Evolutionary conservation across 108 stramenopile species (phyloP).

Genomic region (Fistulifera pelliculosa): DNA sequence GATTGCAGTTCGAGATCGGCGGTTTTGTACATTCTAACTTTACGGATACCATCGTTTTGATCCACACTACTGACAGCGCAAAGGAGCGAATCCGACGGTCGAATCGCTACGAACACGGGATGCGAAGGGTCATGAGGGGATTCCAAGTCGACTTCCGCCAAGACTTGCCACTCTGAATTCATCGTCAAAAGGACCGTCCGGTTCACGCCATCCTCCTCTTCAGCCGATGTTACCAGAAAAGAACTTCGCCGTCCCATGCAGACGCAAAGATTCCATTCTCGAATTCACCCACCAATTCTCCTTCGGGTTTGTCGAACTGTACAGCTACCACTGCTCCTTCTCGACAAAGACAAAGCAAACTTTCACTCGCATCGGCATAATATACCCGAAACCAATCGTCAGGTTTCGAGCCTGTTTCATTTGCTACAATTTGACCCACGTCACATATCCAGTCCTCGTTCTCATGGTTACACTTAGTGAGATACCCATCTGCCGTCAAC

Average conservation of each 20-base stretch:
- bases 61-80: conserved; percentile 66
- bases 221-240: conserved; percentile 27
- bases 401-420: too few species aligned
- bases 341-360: too few species aligned
- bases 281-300: conserved; percentile 75
- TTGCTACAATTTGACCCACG: too few species aligned
- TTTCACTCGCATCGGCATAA: too few species aligned
- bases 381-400: too few species aligned
- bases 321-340: too few species aligned
- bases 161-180: conserved; percentile 74
- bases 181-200: conserved; percentile 67
- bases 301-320: too few species aligned
- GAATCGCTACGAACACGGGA: neutral
- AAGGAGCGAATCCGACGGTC: conserved; percentile 44
- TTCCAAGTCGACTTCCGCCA: conserved; percentile 58
- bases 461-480: too few species aligned
- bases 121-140: conserved; percentile 13
- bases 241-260: conserved; percentile 72
- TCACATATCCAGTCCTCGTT: too few species aligned
- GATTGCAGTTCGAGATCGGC: conserved; percentile 52
- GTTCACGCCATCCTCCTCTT: conserved; percentile 42
- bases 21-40: conserved; percentile 61
- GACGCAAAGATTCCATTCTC: conserved; percentile 70
- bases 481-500: too few species aligned
- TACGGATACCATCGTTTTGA: conserved; percentile 29